phyloP scores from a whole-genome alignment of 108 stramenopile species.

The Skeletonema costatum region DNA sequence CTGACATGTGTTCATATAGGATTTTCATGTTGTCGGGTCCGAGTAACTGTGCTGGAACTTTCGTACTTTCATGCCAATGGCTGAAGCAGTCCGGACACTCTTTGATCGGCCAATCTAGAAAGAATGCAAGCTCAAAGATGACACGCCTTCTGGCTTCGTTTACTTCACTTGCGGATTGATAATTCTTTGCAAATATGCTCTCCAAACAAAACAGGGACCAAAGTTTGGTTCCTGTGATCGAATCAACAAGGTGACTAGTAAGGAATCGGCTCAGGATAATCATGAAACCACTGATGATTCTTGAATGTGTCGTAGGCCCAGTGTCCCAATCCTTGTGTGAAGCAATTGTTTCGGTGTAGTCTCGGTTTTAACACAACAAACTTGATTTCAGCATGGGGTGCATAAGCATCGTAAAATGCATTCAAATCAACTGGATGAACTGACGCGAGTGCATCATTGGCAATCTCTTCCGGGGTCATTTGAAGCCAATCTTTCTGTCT shows the following conservation, averaged over 20 bases:
- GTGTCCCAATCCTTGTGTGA: slow-evolving; percentile 37
- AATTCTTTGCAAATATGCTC: slow-evolving; percentile 26
- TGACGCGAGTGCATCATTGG: slow-evolving; percentile 1
- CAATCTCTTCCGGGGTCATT: slow-evolving; percentile 30
- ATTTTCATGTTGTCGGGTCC: slow-evolving; percentile 8
- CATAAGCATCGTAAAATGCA: slow-evolving; percentile 27
- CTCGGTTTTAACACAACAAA: slow-evolving; percentile 40
- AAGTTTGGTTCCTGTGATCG: slow-evolving; percentile 1
- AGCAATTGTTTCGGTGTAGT: slow-evolving; percentile 30
- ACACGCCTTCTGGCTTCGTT: slow-evolving; percentile 9
- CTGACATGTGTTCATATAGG: slow-evolving; percentile 19
- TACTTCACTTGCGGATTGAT: slow-evolving; percentile 7
- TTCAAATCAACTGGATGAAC: slow-evolving; percentile 33
- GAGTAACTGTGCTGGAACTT: slow-evolving; percentile 10
- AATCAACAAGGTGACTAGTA: slow-evolving; percentile 16
- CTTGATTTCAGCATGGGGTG: slow-evolving; percentile 38
- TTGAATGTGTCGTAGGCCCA: slow-evolving; percentile 15
- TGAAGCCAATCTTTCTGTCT: slow-evolving; percentile 30
- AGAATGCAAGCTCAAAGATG: slow-evolving; percentile 10
- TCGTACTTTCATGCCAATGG: slow-evolving; percentile 36
- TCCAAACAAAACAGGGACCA: slow-evolving; percentile 40
- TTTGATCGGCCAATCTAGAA: slow-evolving; percentile 30
- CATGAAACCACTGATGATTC: slow-evolving; percentile 38
- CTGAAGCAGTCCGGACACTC: slow-evolving; percentile 32
- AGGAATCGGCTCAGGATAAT: slow-evolving; percentile 31